phyloP scores from a whole-genome alignment of 352 stramenopile species.

The Phytopythium chamaehyphon region DNA sequence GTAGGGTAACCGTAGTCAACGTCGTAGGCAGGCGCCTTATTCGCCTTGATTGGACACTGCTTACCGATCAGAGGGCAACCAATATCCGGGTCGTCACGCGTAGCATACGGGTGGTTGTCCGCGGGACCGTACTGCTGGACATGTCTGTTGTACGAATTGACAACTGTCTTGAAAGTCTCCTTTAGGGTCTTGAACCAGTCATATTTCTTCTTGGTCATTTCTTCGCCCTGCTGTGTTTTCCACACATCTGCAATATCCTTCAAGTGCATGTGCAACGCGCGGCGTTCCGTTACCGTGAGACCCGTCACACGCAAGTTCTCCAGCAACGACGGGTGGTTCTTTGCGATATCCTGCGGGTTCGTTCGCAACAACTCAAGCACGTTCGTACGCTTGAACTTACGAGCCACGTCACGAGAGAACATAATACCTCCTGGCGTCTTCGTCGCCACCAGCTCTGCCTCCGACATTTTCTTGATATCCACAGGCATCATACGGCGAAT shows the following conservation, averaged over 20 bases:
- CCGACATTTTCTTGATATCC: slow-evolving; percentile 89
- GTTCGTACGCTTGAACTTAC: slow-evolving; percentile 93
- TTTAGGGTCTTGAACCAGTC: slow-evolving; percentile 92
- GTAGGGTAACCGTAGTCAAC: slow-evolving; percentile 81
- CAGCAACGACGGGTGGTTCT: slow-evolving; percentile 87
- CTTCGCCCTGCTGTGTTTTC: slow-evolving; percentile 87
- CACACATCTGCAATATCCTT: slow-evolving; percentile 79
- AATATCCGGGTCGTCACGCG: slow-evolving; percentile 75
- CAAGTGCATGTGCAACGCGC: slow-evolving; percentile 87
- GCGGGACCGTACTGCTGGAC: slow-evolving; percentile 88
- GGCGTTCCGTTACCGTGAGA: slow-evolving; percentile 87
- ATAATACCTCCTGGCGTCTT: slow-evolving; percentile 72
- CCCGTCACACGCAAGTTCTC: slow-evolving; percentile 90
- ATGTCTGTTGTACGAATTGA: slow-evolving; percentile 89
- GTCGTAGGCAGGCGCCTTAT: slow-evolving; percentile 68
- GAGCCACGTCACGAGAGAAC: slow-evolving; percentile 73
- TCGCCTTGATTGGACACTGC: slow-evolving; percentile 88
- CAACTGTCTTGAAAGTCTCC: slow-evolving; percentile 90
- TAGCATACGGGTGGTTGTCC: slow-evolving; percentile 87
- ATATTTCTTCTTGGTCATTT: slow-evolving; percentile 91
- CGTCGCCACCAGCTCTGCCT: slow-evolving; percentile 71
- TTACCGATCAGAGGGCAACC: slow-evolving; percentile 88
- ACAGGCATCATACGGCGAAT: slow-evolving; percentile 92
- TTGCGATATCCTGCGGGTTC: slow-evolving; percentile 82
- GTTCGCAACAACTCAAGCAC: slow-evolving; percentile 87